These are phyloP conservation scores for Phytopythium boreale DNA, from an alignment of 352 stramenopile species.

Conservation along the genomic window DNA sequence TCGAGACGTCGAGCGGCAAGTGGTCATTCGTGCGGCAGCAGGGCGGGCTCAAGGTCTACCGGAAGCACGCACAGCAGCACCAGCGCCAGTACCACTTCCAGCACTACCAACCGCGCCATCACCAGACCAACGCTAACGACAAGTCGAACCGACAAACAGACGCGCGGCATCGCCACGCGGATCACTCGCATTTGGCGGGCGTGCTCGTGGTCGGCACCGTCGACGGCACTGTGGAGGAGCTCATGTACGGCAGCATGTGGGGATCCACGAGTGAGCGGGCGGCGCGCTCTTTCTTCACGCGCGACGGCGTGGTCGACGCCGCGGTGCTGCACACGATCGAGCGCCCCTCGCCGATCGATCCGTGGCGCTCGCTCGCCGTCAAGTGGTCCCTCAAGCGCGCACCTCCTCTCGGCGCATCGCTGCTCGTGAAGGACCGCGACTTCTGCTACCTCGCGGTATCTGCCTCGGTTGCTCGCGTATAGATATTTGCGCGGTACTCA, in stretches of 20 bases:
- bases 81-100: slow-evolving; percentile 5
- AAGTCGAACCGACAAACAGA: neutral
- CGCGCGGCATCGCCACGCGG: slow-evolving; percentile 3
- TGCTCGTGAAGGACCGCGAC: slow-evolving; percentile 47
- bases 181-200: slow-evolving; percentile 21
- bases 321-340: slow-evolving; percentile 40
- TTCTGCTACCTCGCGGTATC: slow-evolving; percentile 42
- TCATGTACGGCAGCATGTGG: slow-evolving; percentile 49
- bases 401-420: slow-evolving; percentile 16
- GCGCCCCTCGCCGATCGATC: slow-evolving; percentile 20
- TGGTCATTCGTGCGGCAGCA: slow-evolving; percentile 53
- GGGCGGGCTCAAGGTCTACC: slow-evolving; percentile 46
- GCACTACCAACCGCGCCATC: slow-evolving; percentile 10
- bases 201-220: slow-evolving; percentile 37
- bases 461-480: neutral
- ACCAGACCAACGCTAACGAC: neutral
- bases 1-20: slow-evolving; percentile 6
- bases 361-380: slow-evolving; percentile 43
- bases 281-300: slow-evolving; percentile 28
- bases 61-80: slow-evolving; percentile 22
- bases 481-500: neutral
- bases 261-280: slow-evolving; percentile 23
- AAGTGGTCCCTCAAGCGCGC: slow-evolving; percentile 44
- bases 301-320: slow-evolving; percentile 39
- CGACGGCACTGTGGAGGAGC: slow-evolving; percentile 35